Evolutionary conservation across 2,329 filamentous ascomycete species (phyloP), one percentile per base, ranked within the genome.

Genomic region (Passalora sequoiae): DNA sequence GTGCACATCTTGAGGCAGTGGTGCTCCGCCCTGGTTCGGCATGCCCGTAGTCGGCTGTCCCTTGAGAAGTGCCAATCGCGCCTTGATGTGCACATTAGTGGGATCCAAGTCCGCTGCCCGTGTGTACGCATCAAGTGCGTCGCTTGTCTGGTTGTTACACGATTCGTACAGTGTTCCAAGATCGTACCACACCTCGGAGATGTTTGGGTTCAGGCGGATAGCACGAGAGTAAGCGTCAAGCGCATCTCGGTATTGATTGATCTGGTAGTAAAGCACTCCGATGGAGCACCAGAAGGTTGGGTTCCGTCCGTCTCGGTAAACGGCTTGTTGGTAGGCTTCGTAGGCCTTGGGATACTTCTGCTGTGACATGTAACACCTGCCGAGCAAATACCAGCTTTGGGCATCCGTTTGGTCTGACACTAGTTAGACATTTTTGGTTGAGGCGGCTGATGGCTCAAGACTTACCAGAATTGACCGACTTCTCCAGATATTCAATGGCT

Each of bases 211-310:
- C 58, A 98, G 70, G 43, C 92, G 84, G 59, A 97, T 98, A 35
- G 92, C 92, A 48, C 92, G 86, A 49, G 89, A 96, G 69, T 97
- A 98, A 28, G 92, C 92, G 71, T 98, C 92, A 40, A 98, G 78
- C 3, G 92, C 92, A 72, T 98, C 92, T 46, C 92, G 83, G 69
- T 98, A 98, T 71, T 98, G 92, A 69, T 97, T 98, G 73, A 98
- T 98, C 69, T 97, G 92, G 70, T 97, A 98, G 67, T 98, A 98
- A 47, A 98, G 77, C 12, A 98, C 92, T 65, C 92, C 92, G 63
- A 98, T 98, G 7, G 91, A 97, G 72, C 92, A 97, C 92, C 92
- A 98, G 73, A 97, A 98, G 2, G 92, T 97, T 13, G 92, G 92
- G 65, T 97, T 97, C 56, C 92, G 84, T 24, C 92, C 92, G 64